Percentiles rank a stretch among this genome's conserved stretches.
Evolutionary conservation across 257 asterid species (phyloP).

Genomic region (Ehretia macrophylla): DNA sequence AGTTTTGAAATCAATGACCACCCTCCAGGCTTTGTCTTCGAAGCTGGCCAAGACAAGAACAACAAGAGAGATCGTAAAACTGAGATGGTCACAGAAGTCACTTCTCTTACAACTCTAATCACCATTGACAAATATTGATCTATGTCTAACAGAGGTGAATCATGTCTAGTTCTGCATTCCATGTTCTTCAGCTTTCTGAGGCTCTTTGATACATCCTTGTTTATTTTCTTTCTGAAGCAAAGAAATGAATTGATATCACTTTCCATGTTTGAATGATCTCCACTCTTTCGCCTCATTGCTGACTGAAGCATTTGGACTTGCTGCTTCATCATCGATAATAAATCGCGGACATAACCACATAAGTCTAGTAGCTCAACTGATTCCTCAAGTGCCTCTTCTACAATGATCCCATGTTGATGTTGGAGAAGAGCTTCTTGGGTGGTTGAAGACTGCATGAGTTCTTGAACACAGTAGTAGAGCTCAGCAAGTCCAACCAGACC

Average conservation of each 20-base stretch:
- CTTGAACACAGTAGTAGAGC: slow-evolving; percentile 24
- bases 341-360: slow-evolving; percentile 40
- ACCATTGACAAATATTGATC: slow-evolving; percentile 17
- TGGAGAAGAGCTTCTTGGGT: slow-evolving; percentile 25
- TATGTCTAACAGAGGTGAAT: slow-evolving; percentile 6
- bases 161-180: slow-evolving; percentile 24
- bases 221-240: slow-evolving; percentile 42
- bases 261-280: slow-evolving; percentile 31
- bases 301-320: slow-evolving; percentile 55
- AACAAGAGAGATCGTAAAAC: slow-evolving; percentile 34
- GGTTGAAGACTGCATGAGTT: slow-evolving; percentile 23
- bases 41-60: slow-evolving; percentile 39
- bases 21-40: slow-evolving; percentile 27
- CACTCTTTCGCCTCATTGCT: slow-evolving; percentile 56
- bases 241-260: slow-evolving; percentile 32
- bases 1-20: slow-evolving; percentile 35
- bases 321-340: slow-evolving; percentile 36
- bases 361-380: slow-evolving; percentile 61
- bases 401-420: slow-evolving; percentile 23
- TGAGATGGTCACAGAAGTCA: slow-evolving; percentile 22
- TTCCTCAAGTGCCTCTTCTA: slow-evolving; percentile 38
- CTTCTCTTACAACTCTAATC: slow-evolving; percentile 26
- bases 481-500: slow-evolving; percentile 26
- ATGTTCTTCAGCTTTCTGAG: slow-evolving; percentile 45
- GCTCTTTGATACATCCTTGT: slow-evolving; percentile 38